These are phyloP conservation scores for Quillaja saponaria DNA, from an alignment of 306 rosid genomes.

Conservation along the genomic window DNA sequence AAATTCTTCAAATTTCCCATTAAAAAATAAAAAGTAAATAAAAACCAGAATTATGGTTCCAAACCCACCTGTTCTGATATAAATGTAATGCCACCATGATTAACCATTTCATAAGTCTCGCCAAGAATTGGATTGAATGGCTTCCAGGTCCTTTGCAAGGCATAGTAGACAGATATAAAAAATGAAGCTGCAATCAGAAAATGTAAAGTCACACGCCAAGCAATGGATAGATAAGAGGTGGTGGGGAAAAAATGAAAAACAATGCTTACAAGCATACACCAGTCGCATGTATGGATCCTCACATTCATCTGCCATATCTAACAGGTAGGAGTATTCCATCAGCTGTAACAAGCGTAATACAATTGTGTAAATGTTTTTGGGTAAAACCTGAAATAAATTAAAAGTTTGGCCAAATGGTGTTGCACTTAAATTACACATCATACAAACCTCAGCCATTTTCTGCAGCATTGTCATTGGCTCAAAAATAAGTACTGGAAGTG, in stretches of 20 bases:
- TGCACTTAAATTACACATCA: conserved; percentile 15
- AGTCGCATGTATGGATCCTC: conserved; percentile 90
- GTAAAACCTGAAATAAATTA: conserved; percentile 24
- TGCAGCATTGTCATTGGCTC: conserved; percentile 98
- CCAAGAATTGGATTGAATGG: conserved; percentile 99
- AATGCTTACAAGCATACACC: conserved; percentile 77
- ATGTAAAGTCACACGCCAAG: conserved; percentile 14
- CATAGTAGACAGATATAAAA: conserved; percentile 89
- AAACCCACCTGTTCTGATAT: conserved; percentile 81
- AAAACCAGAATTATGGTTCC: background rate
- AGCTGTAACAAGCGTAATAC: conserved; percentile 49
- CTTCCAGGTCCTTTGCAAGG: conserved; percentile 92
- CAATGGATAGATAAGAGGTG: background rate
- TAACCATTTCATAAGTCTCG: conserved; percentile 91
- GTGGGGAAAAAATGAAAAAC: background rate
- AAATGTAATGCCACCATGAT: conserved; percentile 76
- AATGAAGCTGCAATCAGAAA: conserved; percentile 75
- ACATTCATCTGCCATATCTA: conserved; percentile 83
- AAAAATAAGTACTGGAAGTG: conserved; percentile 90
- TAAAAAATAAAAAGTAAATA: conserved; percentile 5
- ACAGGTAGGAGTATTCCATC: conserved; percentile 88
- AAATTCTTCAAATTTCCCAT: conserved; percentile 15
- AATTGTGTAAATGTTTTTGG: conserved; percentile 16
- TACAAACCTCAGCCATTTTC: conserved; percentile 90
- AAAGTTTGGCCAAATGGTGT: conserved; percentile 9